Evolutionary conservation across 1,284 basidiomycete species (phyloP).

Genomic region (Cutaneotrichosporon dermatis): DNA sequence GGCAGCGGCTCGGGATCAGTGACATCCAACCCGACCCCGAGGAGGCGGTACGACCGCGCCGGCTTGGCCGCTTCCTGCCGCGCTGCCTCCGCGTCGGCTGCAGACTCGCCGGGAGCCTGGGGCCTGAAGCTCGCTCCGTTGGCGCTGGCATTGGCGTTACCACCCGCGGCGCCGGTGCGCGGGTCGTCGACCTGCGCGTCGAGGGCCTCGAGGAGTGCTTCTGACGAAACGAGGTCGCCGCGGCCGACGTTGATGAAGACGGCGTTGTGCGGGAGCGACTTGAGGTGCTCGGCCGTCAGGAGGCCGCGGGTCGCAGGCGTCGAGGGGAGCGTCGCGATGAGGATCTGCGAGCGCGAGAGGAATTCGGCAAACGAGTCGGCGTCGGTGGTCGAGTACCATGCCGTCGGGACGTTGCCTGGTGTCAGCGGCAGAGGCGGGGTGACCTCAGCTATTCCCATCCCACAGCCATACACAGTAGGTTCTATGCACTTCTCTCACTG

Average conservation of each 20-base stretch:
- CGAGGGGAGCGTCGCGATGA: conserved; percentile 43
- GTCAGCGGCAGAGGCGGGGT: too few species aligned
- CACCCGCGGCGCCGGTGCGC: too few species aligned
- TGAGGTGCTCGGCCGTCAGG: conserved; percentile 32
- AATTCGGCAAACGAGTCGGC: conserved; percentile 36
- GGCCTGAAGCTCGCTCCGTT: too few species aligned
- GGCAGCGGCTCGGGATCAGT: conserved; percentile 50
- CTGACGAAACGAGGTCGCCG: conserved; percentile 39
- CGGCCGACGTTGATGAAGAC: conserved; percentile 49
- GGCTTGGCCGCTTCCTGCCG: too few species aligned
- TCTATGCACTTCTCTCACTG: too few species aligned
- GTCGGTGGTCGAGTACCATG: conserved; percentile 40
- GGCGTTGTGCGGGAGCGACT: conserved; percentile 33
- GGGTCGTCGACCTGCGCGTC: conserved; percentile 9
- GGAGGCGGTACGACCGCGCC: too few species aligned
- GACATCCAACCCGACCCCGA: conserved; percentile 45
- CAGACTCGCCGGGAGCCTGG: too few species aligned
- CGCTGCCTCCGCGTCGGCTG: too few species aligned
- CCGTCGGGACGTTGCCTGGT: conserved; percentile 29
- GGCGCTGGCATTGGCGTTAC: too few species aligned
- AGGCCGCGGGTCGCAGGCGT: conserved; percentile 38
- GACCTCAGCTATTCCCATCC: too few species aligned
- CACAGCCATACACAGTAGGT: too few species aligned
- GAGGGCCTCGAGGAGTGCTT: conserved; percentile 9
- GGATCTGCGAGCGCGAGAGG: conserved; percentile 35